Evolutionary conservation across 768 basidiomycete species (phyloP).

Genomic region (Hysterangium stoloniferum): DNA sequence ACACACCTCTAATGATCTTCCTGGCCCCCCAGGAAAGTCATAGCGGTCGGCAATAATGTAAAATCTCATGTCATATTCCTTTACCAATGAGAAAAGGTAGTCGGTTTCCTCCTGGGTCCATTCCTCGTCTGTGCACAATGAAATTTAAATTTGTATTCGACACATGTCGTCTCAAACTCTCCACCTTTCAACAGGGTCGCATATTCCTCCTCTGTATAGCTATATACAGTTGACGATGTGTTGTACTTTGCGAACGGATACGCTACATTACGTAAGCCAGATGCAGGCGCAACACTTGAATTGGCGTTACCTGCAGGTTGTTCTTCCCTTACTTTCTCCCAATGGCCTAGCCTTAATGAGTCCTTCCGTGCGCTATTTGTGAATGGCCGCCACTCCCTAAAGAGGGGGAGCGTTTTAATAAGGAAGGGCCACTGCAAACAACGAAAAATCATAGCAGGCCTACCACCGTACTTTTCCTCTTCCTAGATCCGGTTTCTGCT

Average conservation of each 20-base stretch:
- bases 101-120: constrained; percentile 95
- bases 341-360: constrained; percentile 68
- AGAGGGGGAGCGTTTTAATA: neutral
- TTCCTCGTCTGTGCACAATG: constrained; percentile 46
- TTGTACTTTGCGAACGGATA: constrained; percentile 85
- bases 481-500: constrained; percentile 76
- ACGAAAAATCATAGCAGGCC: constrained; percentile 4
- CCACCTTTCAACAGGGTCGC: constrained; percentile 66
- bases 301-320: constrained; percentile 42
- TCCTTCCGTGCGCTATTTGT: constrained; percentile 65
- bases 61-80: constrained; percentile 83
- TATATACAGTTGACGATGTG: constrained; percentile 51
- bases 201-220: constrained; percentile 86
- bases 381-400: constrained; percentile 75
- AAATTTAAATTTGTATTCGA: neutral
- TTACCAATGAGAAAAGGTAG: constrained; percentile 75
- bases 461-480: constrained; percentile 68
- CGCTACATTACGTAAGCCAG: constrained; percentile 32
- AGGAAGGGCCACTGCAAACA: too few relatives aligned
- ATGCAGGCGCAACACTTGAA: neutral
- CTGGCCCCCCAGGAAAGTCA: constrained; percentile 49
- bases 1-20: constrained; percentile 65
- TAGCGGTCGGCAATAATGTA: constrained; percentile 89
- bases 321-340: constrained; percentile 62
- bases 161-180: constrained; percentile 9